phyloP scores from a whole-genome alignment of 2,329 filamentous ascomycete species.

The Microdochium bolleyi region DNA sequence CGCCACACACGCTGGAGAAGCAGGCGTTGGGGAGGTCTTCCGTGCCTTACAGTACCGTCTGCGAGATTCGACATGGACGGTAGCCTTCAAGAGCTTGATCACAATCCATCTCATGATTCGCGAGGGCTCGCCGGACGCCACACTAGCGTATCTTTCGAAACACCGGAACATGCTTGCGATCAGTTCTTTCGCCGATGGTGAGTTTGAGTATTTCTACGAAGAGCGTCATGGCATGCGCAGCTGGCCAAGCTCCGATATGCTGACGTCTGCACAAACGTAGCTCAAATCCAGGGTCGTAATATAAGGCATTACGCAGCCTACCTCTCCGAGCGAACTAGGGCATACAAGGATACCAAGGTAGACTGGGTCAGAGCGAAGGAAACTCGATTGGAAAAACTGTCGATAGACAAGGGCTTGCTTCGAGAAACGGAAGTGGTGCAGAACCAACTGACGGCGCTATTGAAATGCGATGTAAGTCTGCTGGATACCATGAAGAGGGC shows the following conservation, averaged over 20 bases:
- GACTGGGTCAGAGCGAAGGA: slow-evolving; percentile 86
- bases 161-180: slow-evolving; percentile 79
- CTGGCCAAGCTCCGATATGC: slow-evolving; percentile 1
- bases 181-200: slow-evolving; percentile 87
- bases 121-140: slow-evolving; percentile 85
- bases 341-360: slow-evolving; percentile 74
- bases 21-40: slow-evolving; percentile 92
- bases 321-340: slow-evolving; percentile 70
- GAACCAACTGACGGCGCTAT: slow-evolving; percentile 72
- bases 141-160: slow-evolving; percentile 74
- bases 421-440: slow-evolving; percentile 90
- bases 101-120: slow-evolving; percentile 96
- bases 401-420: slow-evolving; percentile 84
- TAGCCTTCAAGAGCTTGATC: slow-evolving; percentile 95
- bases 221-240: not conserved
- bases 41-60: slow-evolving; percentile 81
- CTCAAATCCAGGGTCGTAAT: slow-evolving; percentile 89
- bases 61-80: slow-evolving; percentile 98
- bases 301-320: slow-evolving; percentile 90
- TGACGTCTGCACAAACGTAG: slow-evolving; percentile 35
- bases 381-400: slow-evolving; percentile 73
- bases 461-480: slow-evolving; percentile 77
- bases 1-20: slow-evolving; percentile 89
- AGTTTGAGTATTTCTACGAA: slow-evolving; percentile 21
- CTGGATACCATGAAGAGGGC: not conserved